phyloP scores from a whole-genome alignment of 345 rosid species.

The Lagerstroemia speciosa region DNA sequence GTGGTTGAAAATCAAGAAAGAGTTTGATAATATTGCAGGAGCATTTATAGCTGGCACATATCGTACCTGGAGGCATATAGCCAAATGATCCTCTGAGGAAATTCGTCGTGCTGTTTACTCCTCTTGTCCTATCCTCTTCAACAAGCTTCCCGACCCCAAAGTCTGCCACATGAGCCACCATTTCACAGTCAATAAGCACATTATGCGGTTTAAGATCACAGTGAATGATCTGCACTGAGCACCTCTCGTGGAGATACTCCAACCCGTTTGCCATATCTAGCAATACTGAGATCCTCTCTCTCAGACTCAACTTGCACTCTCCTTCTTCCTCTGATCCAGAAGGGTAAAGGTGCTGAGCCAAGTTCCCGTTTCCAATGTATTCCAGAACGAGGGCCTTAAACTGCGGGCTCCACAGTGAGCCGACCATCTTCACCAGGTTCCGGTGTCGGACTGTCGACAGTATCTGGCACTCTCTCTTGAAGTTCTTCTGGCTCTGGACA shows the following conservation, averaged over 20 bases:
- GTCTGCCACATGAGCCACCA: constrained; percentile 20
- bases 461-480: constrained; percentile 9
- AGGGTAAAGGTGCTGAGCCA: constrained; percentile 11
- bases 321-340: neutral
- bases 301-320: constrained; percentile 4
- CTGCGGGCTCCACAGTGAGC: constrained; percentile 7
- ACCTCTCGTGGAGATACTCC: constrained; percentile 14
- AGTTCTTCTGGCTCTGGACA: constrained; percentile 4
- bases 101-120: neutral
- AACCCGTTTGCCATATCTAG: constrained; percentile 2
- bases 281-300: constrained; percentile 3
- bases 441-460: constrained; percentile 9
- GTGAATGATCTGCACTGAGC: constrained; percentile 9
- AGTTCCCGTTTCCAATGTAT: constrained; percentile 7
- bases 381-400: constrained; percentile 13
- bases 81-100: constrained; percentile 12
- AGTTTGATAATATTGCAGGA: no score
- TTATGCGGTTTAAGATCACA: constrained; percentile 19
- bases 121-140: neutral
- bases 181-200: constrained; percentile 13
- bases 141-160: constrained; percentile 15
- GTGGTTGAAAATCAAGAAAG: no score
- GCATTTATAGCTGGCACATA: no score
- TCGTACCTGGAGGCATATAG: constrained; percentile 18
- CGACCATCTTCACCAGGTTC: constrained; percentile 11